Conservation (phyloP, 352 stramenopile genomes). For the Pythium monospermum region DNA sequence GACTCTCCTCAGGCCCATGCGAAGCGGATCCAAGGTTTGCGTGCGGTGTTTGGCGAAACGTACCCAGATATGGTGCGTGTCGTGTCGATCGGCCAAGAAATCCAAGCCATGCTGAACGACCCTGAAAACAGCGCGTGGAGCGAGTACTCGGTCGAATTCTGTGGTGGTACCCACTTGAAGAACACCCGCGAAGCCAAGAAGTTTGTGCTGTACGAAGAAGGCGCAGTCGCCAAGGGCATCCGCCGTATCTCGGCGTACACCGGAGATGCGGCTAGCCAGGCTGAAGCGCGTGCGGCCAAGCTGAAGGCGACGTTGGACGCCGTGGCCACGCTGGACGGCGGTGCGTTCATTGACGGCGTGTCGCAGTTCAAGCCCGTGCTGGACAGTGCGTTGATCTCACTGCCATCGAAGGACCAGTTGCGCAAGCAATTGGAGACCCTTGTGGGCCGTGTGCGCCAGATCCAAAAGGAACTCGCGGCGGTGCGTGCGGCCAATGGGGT, state of each 20-base stretch:
- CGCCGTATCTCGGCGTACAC: conserved; percentile 95
- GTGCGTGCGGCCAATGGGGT: conserved; percentile 66
- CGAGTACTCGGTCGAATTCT: conserved; percentile 98
- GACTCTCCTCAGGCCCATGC: conserved; percentile 92
- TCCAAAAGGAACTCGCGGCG: conserved; percentile 70
- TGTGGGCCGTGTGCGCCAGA: conserved; percentile 76
- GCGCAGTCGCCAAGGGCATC: conserved; percentile 96
- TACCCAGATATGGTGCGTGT: conserved; percentile 99
- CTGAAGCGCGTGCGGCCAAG: conserved; percentile 76
- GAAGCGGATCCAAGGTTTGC: conserved; percentile 93
- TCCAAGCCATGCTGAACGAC: conserved; percentile 73
- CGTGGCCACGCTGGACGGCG: conserved; percentile 64
- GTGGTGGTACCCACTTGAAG: conserved; percentile 96
- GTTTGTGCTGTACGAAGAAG: conserved; percentile 97
- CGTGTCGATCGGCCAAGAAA: conserved; percentile 90
- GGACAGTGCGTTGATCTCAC: conserved; percentile 81
- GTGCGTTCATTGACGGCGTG: conserved; percentile 83
- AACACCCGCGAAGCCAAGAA: conserved; percentile 95
- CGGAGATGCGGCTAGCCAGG: conserved; percentile 78
- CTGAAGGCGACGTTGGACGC: conserved; percentile 77
- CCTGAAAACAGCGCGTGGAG: conserved; percentile 86
- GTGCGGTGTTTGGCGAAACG: conserved; percentile 98
- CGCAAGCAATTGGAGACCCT: conserved; percentile 70
- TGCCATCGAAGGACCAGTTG: conserved; percentile 88
- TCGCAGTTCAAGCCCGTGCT: conserved; percentile 90